These are phyloP conservation scores for Vigna mungo DNA, from an alignment of 306 rosid genomes.

Conservation along the genomic window DNA sequence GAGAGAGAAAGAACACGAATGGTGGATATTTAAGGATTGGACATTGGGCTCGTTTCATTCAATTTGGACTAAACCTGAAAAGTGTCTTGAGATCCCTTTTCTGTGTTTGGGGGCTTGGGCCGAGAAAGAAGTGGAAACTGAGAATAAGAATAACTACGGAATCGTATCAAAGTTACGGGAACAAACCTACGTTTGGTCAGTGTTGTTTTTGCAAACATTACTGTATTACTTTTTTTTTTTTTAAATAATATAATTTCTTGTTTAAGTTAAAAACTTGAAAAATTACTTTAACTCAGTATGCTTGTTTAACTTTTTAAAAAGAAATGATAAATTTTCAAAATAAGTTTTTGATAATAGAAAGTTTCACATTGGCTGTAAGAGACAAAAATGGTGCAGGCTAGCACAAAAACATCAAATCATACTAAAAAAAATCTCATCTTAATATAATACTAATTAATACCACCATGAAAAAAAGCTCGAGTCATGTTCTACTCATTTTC, in stretches of 20 bases:
- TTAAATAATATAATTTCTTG: background rate
- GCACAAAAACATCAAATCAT: background rate
- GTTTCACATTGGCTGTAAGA: background rate
- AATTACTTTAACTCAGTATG: background rate
- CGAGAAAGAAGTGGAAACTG: background rate
- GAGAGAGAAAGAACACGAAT: background rate
- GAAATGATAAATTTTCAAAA: background rate
- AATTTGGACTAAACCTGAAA: background rate
- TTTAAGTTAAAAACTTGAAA: background rate
- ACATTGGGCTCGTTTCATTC: background rate
- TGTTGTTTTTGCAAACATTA: background rate
- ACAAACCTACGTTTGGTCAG: background rate
- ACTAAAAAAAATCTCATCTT: too few species aligned
- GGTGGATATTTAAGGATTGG: background rate
- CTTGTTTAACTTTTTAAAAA: background rate
- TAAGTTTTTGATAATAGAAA: background rate
- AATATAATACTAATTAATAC: too few species aligned
- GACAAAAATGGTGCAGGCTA: background rate
- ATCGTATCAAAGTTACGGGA: background rate
- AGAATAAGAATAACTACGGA: background rate
- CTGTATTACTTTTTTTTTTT: background rate
- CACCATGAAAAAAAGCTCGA: too few species aligned
- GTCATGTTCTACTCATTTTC: too few species aligned
- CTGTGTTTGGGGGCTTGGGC: background rate
- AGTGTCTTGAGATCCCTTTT: background rate